Evolutionary conservation across 2,329 filamentous ascomycete species (phyloP).

Genomic region (Penicillium sp.): DNA sequence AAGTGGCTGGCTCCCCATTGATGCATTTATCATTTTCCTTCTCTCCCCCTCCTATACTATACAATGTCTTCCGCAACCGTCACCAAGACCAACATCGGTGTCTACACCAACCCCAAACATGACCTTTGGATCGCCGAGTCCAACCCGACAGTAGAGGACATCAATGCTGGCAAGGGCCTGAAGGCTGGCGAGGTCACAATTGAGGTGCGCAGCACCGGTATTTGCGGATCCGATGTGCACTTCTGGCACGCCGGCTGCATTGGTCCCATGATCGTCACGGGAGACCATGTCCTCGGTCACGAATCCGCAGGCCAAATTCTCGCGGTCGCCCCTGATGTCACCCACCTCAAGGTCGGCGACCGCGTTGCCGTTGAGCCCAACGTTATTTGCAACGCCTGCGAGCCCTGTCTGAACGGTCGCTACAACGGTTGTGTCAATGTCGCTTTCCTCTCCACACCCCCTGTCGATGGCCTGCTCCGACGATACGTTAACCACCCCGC

Average conservation of each 20-base stretch:
- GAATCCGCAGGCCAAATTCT: constrained; percentile 79
- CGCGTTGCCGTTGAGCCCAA: constrained; percentile 93
- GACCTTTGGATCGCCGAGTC: constrained; percentile 85
- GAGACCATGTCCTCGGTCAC: constrained; percentile 89
- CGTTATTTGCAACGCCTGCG: constrained; percentile 85
- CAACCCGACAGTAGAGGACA: constrained; percentile 70
- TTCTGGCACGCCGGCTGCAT: constrained; percentile 97
- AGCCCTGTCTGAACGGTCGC: constrained; percentile 84
- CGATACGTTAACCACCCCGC: constrained; percentile 95
- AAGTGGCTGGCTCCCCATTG: constrained; percentile 7
- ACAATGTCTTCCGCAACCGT: constrained; percentile 40
- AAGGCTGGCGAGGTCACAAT: constrained; percentile 82
- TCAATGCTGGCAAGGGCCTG: constrained; percentile 65
- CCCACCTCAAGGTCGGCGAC: constrained; percentile 74
- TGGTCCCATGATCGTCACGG: constrained; percentile 88
- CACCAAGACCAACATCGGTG: constrained; percentile 84
- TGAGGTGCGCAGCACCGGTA: constrained; percentile 89
- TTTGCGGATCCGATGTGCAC: constrained; percentile 94
- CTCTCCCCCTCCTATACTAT: constrained; percentile 3
- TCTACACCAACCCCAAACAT: constrained; percentile 91
- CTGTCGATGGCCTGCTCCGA: constrained; percentile 79
- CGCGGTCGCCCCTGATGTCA: constrained; percentile 71
- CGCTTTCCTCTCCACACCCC: constrained; percentile 84
- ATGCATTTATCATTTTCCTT: constrained; percentile 8
- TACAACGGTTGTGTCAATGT: constrained; percentile 94